These are phyloP conservation scores for Micromonas commoda DNA, from an alignment of 139 green algal genomes.

Conservation along the genomic window DNA sequence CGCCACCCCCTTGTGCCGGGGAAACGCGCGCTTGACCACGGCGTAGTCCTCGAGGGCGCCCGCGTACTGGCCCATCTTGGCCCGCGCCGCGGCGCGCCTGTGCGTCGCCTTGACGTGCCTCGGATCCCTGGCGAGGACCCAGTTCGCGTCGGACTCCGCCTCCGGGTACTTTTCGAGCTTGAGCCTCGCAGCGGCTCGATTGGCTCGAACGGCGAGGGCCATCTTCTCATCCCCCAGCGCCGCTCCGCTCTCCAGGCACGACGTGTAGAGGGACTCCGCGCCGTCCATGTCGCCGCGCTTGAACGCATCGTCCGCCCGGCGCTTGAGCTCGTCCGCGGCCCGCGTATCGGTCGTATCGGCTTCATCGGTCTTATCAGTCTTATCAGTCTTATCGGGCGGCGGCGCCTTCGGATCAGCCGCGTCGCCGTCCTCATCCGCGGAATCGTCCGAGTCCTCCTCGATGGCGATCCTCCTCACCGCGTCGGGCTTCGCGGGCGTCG, in stretches of 20 bases:
- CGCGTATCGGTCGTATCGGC: not conserved
- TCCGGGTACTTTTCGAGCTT: not conserved
- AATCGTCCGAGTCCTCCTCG: not conserved
- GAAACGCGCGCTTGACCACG: not conserved
- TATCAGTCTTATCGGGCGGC: too few species aligned
- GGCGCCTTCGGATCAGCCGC: too few species aligned
- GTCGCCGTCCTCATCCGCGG: not conserved
- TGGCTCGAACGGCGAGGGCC: not conserved
- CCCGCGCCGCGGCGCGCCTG: not conserved
- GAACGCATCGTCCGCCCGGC: not conserved
- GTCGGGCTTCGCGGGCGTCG: not conserved
- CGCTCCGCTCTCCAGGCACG: not conserved
- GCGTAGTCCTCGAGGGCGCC: slow-evolving; percentile 1
- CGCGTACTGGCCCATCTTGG: not conserved
- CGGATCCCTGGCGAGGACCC: not conserved
- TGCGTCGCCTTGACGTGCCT: slow-evolving; percentile 10
- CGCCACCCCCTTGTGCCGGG: not conserved
- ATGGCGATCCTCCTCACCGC: not conserved
- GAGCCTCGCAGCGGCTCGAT: not conserved
- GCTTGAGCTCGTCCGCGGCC: not conserved
- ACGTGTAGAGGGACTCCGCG: not conserved
- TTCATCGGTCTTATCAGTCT: too few species aligned
- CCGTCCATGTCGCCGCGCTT: not conserved
- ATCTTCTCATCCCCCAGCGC: too few species aligned
- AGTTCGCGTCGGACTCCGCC: slow-evolving; percentile 11